These are phyloP conservation scores for Tetracentron sinense DNA, from an alignment of 164 flowering plant genomes.

Conservation along the genomic window DNA sequence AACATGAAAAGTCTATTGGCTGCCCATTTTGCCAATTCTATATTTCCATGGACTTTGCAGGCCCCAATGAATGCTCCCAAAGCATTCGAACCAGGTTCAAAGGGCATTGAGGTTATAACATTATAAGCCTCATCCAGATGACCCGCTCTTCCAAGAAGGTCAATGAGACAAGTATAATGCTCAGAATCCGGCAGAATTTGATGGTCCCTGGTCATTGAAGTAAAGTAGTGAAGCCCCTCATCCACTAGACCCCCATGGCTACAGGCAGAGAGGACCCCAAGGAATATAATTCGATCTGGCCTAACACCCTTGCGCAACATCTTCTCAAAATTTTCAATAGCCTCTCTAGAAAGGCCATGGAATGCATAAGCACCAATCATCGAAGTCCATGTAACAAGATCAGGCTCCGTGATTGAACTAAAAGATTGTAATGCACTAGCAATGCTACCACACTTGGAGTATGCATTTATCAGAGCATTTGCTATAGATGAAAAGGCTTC, in stretches of 20 bases:
- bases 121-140: conserved; percentile 45
- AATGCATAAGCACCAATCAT: conserved; percentile 50
- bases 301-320: conserved; percentile 40
- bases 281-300: conserved; percentile 53
- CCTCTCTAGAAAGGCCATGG: conserved; percentile 47
- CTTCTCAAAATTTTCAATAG: conserved; percentile 37
- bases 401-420: conserved; percentile 30
- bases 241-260: conserved; percentile 54
- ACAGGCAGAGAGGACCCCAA: conserved; percentile 67
- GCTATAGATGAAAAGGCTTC: conserved; percentile 32
- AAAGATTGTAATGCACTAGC: conserved; percentile 35
- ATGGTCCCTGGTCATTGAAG: conserved; percentile 39
- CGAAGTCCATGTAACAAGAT: conserved; percentile 64
- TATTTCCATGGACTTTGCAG: conserved; percentile 46
- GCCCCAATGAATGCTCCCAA: conserved; percentile 58
- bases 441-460: conserved; percentile 58
- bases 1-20: conserved; percentile 40
- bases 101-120: conserved; percentile 35
- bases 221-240: conserved; percentile 52
- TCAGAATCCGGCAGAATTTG: conserved; percentile 46
- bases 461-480: conserved; percentile 53
- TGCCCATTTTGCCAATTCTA: conserved; percentile 46
- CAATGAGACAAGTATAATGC: conserved; percentile 64
- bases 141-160: conserved; percentile 69
- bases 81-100: conserved; percentile 27